Evolutionary conservation across 768 basidiomycete species (phyloP), one percentile per base, ranked within the genome.

Genomic region (Dacryopinax primogenitus): DNA sequence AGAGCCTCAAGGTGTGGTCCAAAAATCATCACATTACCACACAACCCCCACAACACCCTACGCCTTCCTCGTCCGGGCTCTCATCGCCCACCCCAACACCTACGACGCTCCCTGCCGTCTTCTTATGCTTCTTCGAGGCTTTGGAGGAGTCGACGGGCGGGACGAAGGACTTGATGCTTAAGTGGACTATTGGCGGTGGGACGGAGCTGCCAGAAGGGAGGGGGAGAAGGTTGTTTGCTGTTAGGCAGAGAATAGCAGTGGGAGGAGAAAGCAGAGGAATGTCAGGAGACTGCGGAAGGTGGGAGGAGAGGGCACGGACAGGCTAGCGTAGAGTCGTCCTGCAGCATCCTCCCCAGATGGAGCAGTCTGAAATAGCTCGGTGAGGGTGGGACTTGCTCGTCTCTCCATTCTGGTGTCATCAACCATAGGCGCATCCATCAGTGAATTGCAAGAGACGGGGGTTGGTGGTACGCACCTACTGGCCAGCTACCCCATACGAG

Each of bases 401-500:
- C 85, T 73, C 85, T 84, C 87, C 88, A 90, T 64, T 89, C 88
- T 84, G 67, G n/a, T n/a, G n/a, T n/a, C n/a, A n/a, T n/a, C n/a
- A n/a, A n/a, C n/a, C n/a, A n/a, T n/a, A n/a, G n/a, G n/a, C 37
- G 32, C 33, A 28, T 36, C 32, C 15, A 34, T 37, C 28, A 32
- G 39, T 32, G 33, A 62, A n/a, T 15, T 63, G 69, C 63, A 36
- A 13, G 47, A 66, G n/a, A 33, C 63, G 34, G 36, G 13, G 37
- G 26, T 58, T 33, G 36, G 33, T n/a, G 36, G 65, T 45, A 76
- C 82, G 71, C 67, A 85, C 88, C 87, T 70, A 78, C 76, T 32
- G 87, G 87, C 88, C 89, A 91, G 34, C 83, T 81, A 75, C 85
- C 88, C 88, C 89, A 90, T 36, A 86, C 82, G 58, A 91, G 80